Evolutionary conservation across 768 basidiomycete genomes (phyloP), one percentile per base, ranked within the genome.

Genomic region (Russula ochroleuca): DNA sequence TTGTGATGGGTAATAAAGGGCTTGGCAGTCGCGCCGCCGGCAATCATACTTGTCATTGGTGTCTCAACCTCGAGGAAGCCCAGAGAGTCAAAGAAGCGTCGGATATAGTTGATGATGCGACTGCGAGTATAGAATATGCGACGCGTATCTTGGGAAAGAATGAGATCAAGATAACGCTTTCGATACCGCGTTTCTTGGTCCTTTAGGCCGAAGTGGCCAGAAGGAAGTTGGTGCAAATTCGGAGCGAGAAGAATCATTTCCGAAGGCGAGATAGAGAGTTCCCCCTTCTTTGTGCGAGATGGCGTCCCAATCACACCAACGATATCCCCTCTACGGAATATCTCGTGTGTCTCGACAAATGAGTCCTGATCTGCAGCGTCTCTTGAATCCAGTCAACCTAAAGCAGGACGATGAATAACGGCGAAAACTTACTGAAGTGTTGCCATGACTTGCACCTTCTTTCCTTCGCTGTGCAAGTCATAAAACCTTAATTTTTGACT

Each of bases 31-130:
- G 97, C 97, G 60, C 97, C 97, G 31, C 97, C 97, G 1, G 97
- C 97, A 69, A 92, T 84, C 80, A 97, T 84, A 71, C 89, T 94
- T 77, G 91, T 99, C 82, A 99, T 97, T 7, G 97, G 97, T 1
- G 97, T 99, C 77, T 99, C 96, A 66, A 98, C 95, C 77, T 99
- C 97, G 76, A 98, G 85, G 82, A 99, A 99, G 49, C 96, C 97
- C 23, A 89, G 84, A 68, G 81, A 77, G 73, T 97, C 94, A 61
- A 99, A 77, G 83, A 85, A 99, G 68, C 87, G 88, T 50, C 97
- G 86, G 69, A 97, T 78, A 75, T 97, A 96, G 80, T 93, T 94
- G 78, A 99, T 81, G 73, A 97, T 89, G 71, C 83, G 85, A 73
- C 87, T 86, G 65, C 97, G 87, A 31, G 91, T 89, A 77, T 95